Conservation (phyloP, 2,329 filamentous ascomycete genomes). For the Rutstroemia sp. region DNA sequence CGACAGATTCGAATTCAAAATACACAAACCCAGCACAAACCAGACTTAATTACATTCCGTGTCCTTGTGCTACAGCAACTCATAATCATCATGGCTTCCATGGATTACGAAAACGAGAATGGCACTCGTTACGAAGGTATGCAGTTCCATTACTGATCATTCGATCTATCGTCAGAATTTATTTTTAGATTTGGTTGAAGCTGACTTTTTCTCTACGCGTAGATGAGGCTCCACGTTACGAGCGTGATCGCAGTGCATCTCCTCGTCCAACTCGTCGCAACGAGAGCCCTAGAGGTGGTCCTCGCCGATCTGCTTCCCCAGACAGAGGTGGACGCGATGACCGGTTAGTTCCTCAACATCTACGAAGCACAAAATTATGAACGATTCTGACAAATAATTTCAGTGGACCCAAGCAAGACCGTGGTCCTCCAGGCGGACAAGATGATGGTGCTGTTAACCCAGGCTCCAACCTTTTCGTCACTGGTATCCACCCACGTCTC, state of each 20-base stretch:
- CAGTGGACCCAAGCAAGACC: constrained; percentile 45
- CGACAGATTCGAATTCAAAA: neutral
- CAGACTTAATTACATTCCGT: neutral
- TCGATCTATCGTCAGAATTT: neutral
- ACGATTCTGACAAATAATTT: constrained; percentile 7
- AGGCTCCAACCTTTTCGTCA: constrained; percentile 97
- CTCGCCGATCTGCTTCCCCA: constrained; percentile 58
- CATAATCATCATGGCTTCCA: constrained; percentile 41
- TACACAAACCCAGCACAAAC: no score
- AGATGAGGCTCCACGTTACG: constrained; percentile 61
- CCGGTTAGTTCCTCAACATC: constrained; percentile 33
- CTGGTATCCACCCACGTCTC: constrained; percentile 90
- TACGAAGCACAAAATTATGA: neutral
- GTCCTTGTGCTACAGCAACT: constrained; percentile 10
- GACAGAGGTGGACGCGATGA: constrained; percentile 40
- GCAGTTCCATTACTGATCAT: constrained; percentile 15
- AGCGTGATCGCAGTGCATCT: constrained; percentile 60
- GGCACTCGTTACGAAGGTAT: constrained; percentile 59
- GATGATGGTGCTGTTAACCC: constrained; percentile 83
- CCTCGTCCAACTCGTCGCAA: constrained; percentile 51
- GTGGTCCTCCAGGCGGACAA: constrained; percentile 37
- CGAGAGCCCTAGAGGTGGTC: constrained; percentile 45
- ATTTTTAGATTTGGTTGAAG: constrained; percentile 11
- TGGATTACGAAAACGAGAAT: constrained; percentile 64
- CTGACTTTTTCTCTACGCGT: constrained; percentile 14